These are phyloP conservation scores for Lactuca saligna DNA, from an alignment of 129 eudicot genomes.

Conservation along the genomic window DNA sequence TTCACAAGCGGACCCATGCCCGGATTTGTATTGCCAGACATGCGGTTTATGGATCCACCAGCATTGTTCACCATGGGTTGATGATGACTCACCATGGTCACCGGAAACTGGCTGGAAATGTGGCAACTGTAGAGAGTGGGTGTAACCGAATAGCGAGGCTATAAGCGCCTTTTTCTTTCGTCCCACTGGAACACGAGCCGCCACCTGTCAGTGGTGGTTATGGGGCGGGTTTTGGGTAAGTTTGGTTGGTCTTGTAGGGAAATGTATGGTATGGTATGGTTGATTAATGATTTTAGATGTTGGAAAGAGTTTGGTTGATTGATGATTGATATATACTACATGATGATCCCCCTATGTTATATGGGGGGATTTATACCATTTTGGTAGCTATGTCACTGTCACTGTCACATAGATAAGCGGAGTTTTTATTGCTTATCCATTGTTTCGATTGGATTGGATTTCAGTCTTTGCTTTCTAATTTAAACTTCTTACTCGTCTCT, in stretches of 20 bases:
- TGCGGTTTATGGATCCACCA: conserved; percentile 79
- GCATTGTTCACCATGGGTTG: conserved; percentile 81
- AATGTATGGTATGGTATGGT: conserved; percentile 22
- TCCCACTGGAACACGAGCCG: neutral
- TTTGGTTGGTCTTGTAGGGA: conserved; percentile 11
- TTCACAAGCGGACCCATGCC: conserved; percentile 53
- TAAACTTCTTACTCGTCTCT: neutral
- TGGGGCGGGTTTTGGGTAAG: conserved; percentile 6
- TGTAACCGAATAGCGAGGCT: conserved; percentile 25
- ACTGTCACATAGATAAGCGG: conserved; percentile 11
- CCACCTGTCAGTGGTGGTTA: neutral
- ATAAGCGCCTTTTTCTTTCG: neutral
- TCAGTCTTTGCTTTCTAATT: conserved; percentile 16
- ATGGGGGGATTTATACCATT: conserved; percentile 30
- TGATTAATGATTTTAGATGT: conserved; percentile 19
- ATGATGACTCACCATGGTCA: conserved; percentile 45
- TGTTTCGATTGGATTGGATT: neutral
- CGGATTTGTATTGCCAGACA: conserved; percentile 63
- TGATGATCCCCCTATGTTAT: conserved; percentile 18
- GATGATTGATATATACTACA: conserved; percentile 18
- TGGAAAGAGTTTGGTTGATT: conserved; percentile 25
- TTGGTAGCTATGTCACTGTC: conserved; percentile 17
- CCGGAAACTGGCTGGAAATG: conserved; percentile 75
- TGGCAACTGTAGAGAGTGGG: conserved; percentile 69
- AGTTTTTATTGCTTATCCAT: conserved; percentile 31